phyloP scores from a whole-genome alignment of 164 flowering plant species.

The Nelumbo lutea region DNA sequence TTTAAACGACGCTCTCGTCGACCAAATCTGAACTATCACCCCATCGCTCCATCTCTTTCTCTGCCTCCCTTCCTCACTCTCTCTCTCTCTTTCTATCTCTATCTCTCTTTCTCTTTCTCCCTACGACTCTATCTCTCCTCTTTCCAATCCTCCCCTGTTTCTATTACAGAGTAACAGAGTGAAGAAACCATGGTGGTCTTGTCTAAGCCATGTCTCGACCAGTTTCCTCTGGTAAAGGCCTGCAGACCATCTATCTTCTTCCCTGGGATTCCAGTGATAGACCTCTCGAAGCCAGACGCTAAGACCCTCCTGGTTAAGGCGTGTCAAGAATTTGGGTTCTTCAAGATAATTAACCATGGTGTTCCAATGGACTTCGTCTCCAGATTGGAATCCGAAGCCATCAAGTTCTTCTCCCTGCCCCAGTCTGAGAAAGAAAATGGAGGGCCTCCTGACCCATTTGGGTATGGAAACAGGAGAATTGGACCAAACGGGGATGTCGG shows the following conservation, averaged over 20 bases:
- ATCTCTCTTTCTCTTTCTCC: too few species aligned
- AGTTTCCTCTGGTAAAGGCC: slow-evolving; percentile 35
- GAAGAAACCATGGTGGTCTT: slow-evolving; percentile 57
- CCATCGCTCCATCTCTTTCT: neutral
- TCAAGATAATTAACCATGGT: slow-evolving; percentile 78
- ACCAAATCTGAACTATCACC: neutral
- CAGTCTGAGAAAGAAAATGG: slow-evolving; percentile 57
- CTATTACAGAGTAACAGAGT: too few species aligned
- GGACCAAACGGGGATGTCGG: slow-evolving; percentile 93
- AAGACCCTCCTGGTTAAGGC: slow-evolving; percentile 48
- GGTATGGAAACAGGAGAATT: slow-evolving; percentile 73
- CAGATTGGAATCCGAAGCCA: slow-evolving; percentile 48
- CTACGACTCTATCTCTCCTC: neutral
- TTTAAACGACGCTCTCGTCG: neutral
- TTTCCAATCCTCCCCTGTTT: neutral
- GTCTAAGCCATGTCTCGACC: slow-evolving; percentile 47
- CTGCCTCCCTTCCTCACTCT: too few species aligned
- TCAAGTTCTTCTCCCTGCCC: slow-evolving; percentile 54
- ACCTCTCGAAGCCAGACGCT: slow-evolving; percentile 55
- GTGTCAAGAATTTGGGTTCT: slow-evolving; percentile 80
- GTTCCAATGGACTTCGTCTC: slow-evolving; percentile 50
- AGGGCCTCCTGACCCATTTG: slow-evolving; percentile 69
- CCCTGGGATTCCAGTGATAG: slow-evolving; percentile 55
- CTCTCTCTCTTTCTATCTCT: too few species aligned
- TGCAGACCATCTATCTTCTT: slow-evolving; percentile 35